phyloP scores from a whole-genome alignment of 1,284 basidiomycete genomes.

The Melampsora medusae region DNA sequence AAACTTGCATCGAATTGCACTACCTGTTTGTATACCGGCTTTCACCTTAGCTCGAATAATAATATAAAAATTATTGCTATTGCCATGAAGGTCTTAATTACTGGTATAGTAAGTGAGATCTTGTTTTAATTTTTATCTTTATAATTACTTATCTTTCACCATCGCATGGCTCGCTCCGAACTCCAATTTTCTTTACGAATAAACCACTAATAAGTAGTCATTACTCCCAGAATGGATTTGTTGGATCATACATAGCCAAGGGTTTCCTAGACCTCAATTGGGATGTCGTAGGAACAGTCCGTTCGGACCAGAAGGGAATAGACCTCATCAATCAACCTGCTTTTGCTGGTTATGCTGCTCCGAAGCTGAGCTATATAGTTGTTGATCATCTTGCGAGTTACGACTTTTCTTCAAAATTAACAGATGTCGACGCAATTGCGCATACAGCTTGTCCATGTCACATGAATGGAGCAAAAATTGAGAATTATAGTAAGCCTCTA shows the following conservation, averaged over 20 bases:
- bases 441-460: slow-evolving; percentile 64
- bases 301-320: background rate
- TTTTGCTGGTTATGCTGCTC: slow-evolving; percentile 3
- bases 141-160: background rate
- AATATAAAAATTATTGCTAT: too few species aligned
- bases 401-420: slow-evolving; percentile 69
- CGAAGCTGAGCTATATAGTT: slow-evolving; percentile 6
- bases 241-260: slow-evolving; percentile 17
- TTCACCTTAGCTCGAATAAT: too few species aligned
- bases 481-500: slow-evolving; percentile 51
- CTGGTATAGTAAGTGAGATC: too few species aligned
- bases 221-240: slow-evolving; percentile 34
- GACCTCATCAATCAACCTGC: background rate
- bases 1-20: too few species aligned
- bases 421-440: slow-evolving; percentile 65
- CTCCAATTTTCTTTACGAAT: too few species aligned
- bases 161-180: too few species aligned
- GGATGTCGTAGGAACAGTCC: slow-evolving; percentile 13
- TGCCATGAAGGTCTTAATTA: too few species aligned
- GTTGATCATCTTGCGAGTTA: slow-evolving; percentile 4
- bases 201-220: too few species aligned
- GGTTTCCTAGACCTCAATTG: slow-evolving; percentile 12
- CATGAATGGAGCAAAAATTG: slow-evolving; percentile 55
- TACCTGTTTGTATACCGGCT: too few species aligned
- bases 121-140: too few species aligned